Conservation (phyloP, 345 rosid species). For the Nasturtium officinale region DNA sequence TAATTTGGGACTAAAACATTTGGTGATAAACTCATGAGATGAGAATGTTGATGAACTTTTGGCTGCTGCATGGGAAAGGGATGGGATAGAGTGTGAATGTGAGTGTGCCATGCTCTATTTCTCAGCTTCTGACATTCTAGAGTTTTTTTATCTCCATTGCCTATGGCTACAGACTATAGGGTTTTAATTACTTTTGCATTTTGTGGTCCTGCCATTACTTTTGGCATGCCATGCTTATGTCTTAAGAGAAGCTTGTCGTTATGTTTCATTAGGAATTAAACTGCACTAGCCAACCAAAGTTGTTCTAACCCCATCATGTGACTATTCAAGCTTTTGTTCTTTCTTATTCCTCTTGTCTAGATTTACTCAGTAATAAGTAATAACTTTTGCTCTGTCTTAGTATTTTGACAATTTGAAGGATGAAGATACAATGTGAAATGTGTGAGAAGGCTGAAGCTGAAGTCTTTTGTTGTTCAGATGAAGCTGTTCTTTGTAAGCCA, state of each 20-base stretch:
- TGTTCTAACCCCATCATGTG: conserved; percentile 39
- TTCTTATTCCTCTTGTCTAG: conserved; percentile 20
- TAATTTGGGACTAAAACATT: not conserved
- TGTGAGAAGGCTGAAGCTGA: conserved; percentile 52
- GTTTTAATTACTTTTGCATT: conserved; percentile 12
- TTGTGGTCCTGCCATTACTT: conserved; percentile 44
- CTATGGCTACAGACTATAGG: conserved; percentile 5
- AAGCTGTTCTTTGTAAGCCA: conserved; percentile 50
- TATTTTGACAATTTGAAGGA: conserved; percentile 5
- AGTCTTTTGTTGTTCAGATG: conserved; percentile 50
- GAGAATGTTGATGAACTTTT: conserved; percentile 23
- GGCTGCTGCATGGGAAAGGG: conserved; percentile 42
- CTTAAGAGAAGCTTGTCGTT: conserved; percentile 30
- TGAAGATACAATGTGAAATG: conserved; percentile 48
- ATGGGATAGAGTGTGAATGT: conserved; percentile 28
- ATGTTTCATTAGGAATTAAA: conserved; percentile 2
- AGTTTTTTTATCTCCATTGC: conserved; percentile 25
- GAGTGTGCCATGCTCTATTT: conserved; percentile 34
- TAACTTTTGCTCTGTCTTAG: conserved; percentile 1
- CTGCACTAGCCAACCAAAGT: conserved; percentile 36
- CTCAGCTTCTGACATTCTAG: conserved; percentile 23
- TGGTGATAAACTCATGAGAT: conserved; percentile 1
- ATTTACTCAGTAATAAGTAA: conserved; percentile 14
- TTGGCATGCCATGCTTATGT: conserved; percentile 39
- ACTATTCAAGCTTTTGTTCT: conserved; percentile 33